phyloP scores from a whole-genome alignment of 2,329 filamentous ascomycete species.

The Juglanconis sp. region DNA sequence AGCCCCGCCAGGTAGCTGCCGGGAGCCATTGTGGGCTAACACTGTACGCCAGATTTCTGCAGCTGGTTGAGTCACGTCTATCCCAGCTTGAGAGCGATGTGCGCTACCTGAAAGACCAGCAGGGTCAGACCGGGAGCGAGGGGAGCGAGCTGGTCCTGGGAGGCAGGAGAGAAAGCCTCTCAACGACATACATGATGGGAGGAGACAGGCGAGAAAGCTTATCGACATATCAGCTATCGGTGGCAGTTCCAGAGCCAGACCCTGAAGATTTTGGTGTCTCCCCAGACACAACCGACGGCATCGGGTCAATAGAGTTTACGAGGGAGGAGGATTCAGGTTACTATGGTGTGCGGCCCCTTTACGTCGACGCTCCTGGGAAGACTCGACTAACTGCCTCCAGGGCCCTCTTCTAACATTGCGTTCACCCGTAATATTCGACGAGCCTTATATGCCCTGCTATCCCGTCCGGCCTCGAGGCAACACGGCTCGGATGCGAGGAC shows the following conservation, averaged over 20 bases:
- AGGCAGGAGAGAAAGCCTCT: constrained; percentile 1
- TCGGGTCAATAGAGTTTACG: constrained; percentile 23
- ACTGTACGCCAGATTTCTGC: constrained; percentile 3
- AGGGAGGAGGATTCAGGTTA: constrained; percentile 22
- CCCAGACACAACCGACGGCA: constrained; percentile 21
- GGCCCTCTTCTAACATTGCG: constrained; percentile 25
- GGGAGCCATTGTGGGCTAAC: background rate
- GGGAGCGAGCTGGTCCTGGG: background rate
- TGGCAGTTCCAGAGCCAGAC: constrained; percentile 27
- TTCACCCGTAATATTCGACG: constrained; percentile 22
- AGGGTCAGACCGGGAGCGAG: constrained; percentile 7
- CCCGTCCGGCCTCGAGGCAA: background rate
- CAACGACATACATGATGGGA: background rate
- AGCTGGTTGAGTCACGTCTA: constrained; percentile 14
- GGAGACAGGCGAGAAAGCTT: constrained; percentile 3
- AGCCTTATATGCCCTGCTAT: constrained; percentile 16
- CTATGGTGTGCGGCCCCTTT: constrained; percentile 17
- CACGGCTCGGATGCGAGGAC: background rate
- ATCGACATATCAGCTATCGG: background rate
- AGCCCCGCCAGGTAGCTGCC: background rate
- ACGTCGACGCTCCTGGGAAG: background rate
- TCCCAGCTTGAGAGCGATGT: constrained; percentile 16
- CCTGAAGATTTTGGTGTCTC: constrained; percentile 19
- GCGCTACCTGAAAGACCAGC: constrained; percentile 7
- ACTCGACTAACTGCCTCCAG: constrained; percentile 1